Base-by-base conservation (phyloP, 2,329 filamentous ascomycete species). In the Cladosporium cucumerinum region DNA sequence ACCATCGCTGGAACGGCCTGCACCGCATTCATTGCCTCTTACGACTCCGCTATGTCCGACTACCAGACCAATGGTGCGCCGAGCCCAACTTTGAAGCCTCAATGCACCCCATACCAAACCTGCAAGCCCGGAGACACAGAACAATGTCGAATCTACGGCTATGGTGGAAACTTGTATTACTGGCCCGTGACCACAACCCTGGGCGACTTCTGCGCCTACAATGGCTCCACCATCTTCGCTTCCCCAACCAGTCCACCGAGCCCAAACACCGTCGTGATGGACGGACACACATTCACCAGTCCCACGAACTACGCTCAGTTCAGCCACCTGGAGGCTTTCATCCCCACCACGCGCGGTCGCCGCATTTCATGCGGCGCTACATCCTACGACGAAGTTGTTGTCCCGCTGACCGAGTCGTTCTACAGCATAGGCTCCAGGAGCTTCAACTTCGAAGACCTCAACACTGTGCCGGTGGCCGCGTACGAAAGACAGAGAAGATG, bases 391-490 rank as follows among this genome's bases (percentile, higher is more conserved):
- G 16, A 46, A 26, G 18, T 55, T 25, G 8, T 62, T 10, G 49
- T 62, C 23, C 60, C 49, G 7, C 7, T 62, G 23, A 62, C 60
- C 12, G 59, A 61, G 23, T 39, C 32, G 2, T 26, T 57, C n/a
- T 39, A 25, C 34, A 30, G 23, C 25, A 43, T n/a, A 2, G 23
- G 14, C 10, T 14, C 26, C 4, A 28, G 3, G 18, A 58, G 43
- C 23, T 59, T 64, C 28, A 58, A 64, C 28, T 59, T 64, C 39
- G 61, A 39, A 55, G 43, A 64, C 23, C 28, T 64, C 14, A 64
- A 58, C 28, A 51, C 52, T 10, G 26, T 64, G 0, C 54, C 54
- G 1, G 28, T 23, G 28, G n/a, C 28, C 2, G 61, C 54, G 5
- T 64, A 30, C 16, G 54, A 52, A 10, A 12, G n/a, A 30, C 61